Evolutionary conservation across 2,329 filamentous ascomycete species (phyloP), one percentile per base, ranked within the genome.

Genomic region (Botrytis galanthina): DNA sequence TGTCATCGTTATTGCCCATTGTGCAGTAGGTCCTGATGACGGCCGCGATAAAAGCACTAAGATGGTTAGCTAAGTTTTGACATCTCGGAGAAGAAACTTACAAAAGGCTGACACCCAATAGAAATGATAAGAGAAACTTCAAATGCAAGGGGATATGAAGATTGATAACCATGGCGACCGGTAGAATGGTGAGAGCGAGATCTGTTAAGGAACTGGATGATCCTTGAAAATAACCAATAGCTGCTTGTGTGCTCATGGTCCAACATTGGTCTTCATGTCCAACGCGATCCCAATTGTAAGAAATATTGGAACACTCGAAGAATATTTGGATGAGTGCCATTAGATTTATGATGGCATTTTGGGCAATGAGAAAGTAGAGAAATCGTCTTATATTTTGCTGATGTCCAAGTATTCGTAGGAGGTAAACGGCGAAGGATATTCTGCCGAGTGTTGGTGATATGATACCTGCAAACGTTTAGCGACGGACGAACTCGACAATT

Each of bases 11-110:
- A 4, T 9, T 18, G 22, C 44, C 39, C 22, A 67, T 54, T 42
- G 61, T 72, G 61, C 62, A 54, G n/a, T 64, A 72, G 20, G 70
- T 72, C 35, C 70, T 72, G 29, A 72, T 67, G 35, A 72, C 51
- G 2, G 70, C 54, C 18, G 70, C 70, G 7, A 54, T 62, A 12
- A 72, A 66, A 9, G 70, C 60, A 66, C 70, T 66, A 46, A 32
- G 7, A 32, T 32, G 44, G 44, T 66, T n/a, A 72, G 61, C 18
- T 39, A 37, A 32, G 70, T 10, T 63, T 29, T 14, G 32, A 12
- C 7, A 9, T 46, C 4, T 9, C 9, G 0, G 9, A 26, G 9
- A n/a, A 29, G 3, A n/a, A 44, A 59, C 70, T 66, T 59, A 72
- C 70, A 72, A 44, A 37, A 63, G 62, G 16, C 70, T 66, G 8